Base-by-base conservation (phyloP, 2,329 filamentous ascomycete species). In the Cercospora brassicicola region DNA sequence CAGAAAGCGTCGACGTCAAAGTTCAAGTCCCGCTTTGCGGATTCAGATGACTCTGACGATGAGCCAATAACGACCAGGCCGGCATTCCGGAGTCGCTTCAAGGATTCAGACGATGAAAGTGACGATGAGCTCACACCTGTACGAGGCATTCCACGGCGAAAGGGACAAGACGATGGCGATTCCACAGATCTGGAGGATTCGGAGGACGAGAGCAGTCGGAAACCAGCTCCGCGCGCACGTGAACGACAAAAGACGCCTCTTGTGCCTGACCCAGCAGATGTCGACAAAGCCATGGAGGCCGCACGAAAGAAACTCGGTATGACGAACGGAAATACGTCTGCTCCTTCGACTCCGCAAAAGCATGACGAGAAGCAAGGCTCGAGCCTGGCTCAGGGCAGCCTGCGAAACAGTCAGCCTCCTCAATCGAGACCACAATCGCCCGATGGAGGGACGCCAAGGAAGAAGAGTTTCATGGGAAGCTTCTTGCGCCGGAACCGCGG, bases 21-120 rank as follows among this genome's bases (percentile, higher is more conserved):
- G 13, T 79, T 81, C 74, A 81, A 79, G 68, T 83, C 77, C 88
- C 89, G 3, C 87, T 91, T 93, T 73, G 87, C 83, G 0, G 89
- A 92, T 73, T 68, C 67, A 6, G 67, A 68, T 11, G 67, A 68
- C 30, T 92, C 90, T 1, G 92, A 90, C 74, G 90, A 92, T 55
- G 81, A 75, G 10, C 68, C 74, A 10, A 28, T 64, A 20, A 61
- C 68, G 5, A 15, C 53, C 6, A 64, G 62, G 39, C 53, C 48
- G 5, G 60, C 66, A 51, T 84, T 84, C 74, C 77, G 79, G 62
- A 84, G 82, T 68, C 80, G 83, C 4, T 84, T 84, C 67, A 82
- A 78, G 1, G 83, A 85, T 67, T 84, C 83, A 2, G 82, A 83
- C 57, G 82, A 84, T 30, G 79, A 81, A 65, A 89, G 91, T 57